Conservation (phyloP, 164 flowering plant species). For the Annona squamosa region DNA sequence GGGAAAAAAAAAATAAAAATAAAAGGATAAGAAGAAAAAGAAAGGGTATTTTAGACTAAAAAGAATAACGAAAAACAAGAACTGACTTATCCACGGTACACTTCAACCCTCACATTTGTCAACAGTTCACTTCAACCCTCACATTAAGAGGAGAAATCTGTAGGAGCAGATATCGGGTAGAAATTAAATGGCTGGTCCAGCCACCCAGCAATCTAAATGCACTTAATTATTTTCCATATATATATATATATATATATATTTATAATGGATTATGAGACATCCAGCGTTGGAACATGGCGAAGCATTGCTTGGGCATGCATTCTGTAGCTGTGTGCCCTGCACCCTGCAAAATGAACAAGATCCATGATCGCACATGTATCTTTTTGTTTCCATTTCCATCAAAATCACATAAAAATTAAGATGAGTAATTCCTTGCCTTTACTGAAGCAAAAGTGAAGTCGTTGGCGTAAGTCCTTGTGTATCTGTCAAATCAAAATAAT, state of each 20-base stretch:
- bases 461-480: constrained; percentile 39
- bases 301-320: constrained; percentile 15
- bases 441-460: constrained; percentile 49
- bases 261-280: constrained; percentile 8
- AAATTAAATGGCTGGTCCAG: too few relatives aligned
- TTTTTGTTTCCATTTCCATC: neutral
- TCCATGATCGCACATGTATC: neutral
- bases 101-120: too few relatives aligned
- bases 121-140: too few relatives aligned
- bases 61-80: too few relatives aligned
- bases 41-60: too few relatives aligned
- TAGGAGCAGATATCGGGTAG: too few relatives aligned
- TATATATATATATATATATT: neutral
- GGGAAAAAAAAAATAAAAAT: too few relatives aligned
- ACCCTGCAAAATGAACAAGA: constrained; percentile 8
- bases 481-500: constrained; percentile 17
- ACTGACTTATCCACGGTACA: too few relatives aligned
- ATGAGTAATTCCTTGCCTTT: constrained; percentile 24
- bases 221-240: too few relatives aligned
- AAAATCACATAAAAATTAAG: neutral
- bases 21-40: too few relatives aligned
- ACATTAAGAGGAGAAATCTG: too few relatives aligned
- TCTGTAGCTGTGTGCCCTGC: constrained; percentile 17
- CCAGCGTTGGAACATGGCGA: constrained; percentile 11
- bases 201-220: too few relatives aligned